phyloP scores from a whole-genome alignment of 495 filamentous ascomycete genomes.

The Collariella sp. region DNA sequence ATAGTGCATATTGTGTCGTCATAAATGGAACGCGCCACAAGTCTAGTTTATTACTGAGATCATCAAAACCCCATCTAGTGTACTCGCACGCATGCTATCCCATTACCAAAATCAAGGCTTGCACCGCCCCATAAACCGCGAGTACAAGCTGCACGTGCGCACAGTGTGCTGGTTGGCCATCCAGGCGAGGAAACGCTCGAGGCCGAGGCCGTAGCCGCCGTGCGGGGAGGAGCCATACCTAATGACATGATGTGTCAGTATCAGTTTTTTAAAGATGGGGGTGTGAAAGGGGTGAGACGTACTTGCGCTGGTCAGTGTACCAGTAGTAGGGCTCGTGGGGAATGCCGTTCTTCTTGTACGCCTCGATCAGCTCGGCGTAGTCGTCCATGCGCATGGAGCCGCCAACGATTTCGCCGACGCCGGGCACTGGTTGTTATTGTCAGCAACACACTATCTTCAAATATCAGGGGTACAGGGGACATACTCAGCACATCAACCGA shows the following conservation, averaged over 20 bases:
- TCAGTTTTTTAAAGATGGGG: background rate
- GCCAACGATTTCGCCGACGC: constrained; percentile 94
- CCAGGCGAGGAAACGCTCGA: constrained; percentile 97
- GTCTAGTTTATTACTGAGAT: too few species aligned
- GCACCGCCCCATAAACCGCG: constrained; percentile 88
- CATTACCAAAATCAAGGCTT: constrained; percentile 52
- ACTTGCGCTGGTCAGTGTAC: constrained; percentile 99
- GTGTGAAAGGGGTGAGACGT: constrained; percentile 37
- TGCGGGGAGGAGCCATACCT: constrained; percentile 93
- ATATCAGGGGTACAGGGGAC: background rate
- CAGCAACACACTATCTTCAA: too few species aligned
- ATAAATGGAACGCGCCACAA: too few species aligned
- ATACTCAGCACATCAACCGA: constrained; percentile 78
- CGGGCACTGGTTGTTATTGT: constrained; percentile 25
- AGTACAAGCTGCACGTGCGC: constrained; percentile 81
- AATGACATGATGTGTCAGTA: too few species aligned
- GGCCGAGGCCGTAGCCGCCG: constrained; percentile 89
- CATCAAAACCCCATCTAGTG: too few species aligned
- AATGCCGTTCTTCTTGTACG: constrained; percentile 82
- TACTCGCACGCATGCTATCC: background rate
- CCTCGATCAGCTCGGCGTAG: constrained; percentile 84
- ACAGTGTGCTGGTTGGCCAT: constrained; percentile 88
- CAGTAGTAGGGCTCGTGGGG: constrained; percentile 87
- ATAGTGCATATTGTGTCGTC: too few species aligned
- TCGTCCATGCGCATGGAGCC: constrained; percentile 94